A percentile compares a stretch with the other conserved stretches of the same genome.
Evolutionary conservation across 225 moss, liverwort and hornwort species (phyloP).

Genomic region (Thuidium tamariscinum): DNA sequence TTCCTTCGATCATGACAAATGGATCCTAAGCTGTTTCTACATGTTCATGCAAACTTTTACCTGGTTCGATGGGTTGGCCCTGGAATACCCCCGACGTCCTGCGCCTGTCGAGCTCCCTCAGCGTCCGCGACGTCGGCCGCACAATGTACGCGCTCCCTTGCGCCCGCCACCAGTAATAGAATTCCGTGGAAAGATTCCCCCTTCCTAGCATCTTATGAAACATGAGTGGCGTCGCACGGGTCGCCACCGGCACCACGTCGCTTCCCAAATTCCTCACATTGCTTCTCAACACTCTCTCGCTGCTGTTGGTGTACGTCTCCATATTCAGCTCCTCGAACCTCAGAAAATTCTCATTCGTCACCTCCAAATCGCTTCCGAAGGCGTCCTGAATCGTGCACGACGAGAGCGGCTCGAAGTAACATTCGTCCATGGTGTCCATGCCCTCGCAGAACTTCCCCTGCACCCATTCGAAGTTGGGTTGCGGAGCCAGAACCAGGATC

Average conservation of each 20-base stretch:
- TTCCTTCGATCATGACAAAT: not conserved
- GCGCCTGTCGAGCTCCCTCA: not conserved
- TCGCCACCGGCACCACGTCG: not conserved
- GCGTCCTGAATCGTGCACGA: not conserved
- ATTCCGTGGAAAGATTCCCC: not conserved
- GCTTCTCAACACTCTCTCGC: not conserved
- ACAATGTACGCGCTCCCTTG: conserved; percentile 5
- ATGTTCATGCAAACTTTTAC: not conserved
- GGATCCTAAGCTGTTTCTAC: too few species aligned
- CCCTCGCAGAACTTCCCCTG: conserved; percentile 11
- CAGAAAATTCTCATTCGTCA: not conserved
- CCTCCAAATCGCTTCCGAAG: not conserved
- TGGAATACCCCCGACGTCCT: not conserved
- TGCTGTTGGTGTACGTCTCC: not conserved
- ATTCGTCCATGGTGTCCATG: conserved; percentile 6
- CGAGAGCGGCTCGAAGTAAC: conserved; percentile 16
- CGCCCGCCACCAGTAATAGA: conserved; percentile 24
- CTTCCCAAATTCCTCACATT: fast-evolving
- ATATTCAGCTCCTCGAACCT: not conserved
- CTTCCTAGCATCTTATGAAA: not conserved
- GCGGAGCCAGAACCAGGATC: conserved; percentile 1
- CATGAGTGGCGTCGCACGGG: not conserved
- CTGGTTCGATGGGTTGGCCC: not conserved
- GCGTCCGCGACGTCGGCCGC: not conserved
- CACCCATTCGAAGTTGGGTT: not conserved